Evolutionary conservation across 179 eudicot genomes (phyloP).

Genomic region (Monotropa hypopitys): DNA sequence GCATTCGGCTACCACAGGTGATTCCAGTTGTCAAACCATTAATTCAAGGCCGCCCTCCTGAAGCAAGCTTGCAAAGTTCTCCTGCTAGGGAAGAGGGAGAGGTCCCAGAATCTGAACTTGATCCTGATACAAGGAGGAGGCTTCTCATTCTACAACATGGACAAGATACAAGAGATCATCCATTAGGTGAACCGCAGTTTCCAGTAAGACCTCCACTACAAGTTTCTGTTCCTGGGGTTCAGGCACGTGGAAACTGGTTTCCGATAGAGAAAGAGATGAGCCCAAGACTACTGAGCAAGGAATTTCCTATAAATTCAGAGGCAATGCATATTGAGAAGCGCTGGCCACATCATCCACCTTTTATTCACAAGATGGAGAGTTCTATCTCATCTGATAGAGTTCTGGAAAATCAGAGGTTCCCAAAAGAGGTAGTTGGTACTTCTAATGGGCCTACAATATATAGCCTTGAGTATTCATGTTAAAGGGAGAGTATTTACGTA

Average conservation of each 20-base stretch:
- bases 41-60: conserved; percentile 40
- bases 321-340: conserved; percentile 40
- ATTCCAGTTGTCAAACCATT: conserved; percentile 40
- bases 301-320: conserved; percentile 44
- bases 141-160: conserved; percentile 97
- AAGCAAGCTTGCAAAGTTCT: conserved; percentile 52
- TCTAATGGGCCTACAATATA: not conserved
- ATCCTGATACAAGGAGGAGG: conserved; percentile 92
- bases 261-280: conserved; percentile 64
- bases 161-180: conserved; percentile 54
- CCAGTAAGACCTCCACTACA: conserved; percentile 52
- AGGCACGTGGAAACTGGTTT: conserved; percentile 67
- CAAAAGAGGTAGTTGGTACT: conserved; percentile 54
- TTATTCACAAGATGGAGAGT: conserved; percentile 42
- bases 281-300: conserved; percentile 39
- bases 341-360: conserved; percentile 51
- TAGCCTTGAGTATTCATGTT: not conserved
- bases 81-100: conserved; percentile 98
- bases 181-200: conserved; percentile 49
- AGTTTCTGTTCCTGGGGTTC: conserved; percentile 42
- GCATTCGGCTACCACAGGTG: conserved; percentile 36
- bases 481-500: not conserved
- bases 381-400: conserved; percentile 41
- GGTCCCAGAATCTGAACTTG: conserved; percentile 89
- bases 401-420: conserved; percentile 46